phyloP scores from a whole-genome alignment of 805 yeast species.

The Cyberlindnera euphorbiiphila region DNA sequence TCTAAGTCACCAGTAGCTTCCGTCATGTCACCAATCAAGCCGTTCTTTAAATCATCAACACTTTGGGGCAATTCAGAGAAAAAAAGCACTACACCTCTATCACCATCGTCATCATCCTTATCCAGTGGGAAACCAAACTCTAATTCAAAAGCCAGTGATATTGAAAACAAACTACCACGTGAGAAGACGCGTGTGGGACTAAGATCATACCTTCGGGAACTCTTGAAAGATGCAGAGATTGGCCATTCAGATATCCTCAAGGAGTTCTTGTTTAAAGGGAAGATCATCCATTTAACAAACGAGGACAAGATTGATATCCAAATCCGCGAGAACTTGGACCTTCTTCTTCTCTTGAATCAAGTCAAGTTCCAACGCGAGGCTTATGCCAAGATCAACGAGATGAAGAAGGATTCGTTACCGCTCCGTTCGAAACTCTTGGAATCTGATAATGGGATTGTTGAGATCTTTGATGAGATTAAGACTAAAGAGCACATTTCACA shows the following conservation, averaged over 20 bases:
- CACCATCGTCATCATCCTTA: too few relatives aligned
- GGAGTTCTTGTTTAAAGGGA: constrained; percentile 46
- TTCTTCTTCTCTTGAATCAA: constrained; percentile 57
- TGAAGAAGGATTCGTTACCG: constrained; percentile 54
- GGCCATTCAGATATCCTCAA: constrained; percentile 47
- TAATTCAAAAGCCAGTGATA: too few relatives aligned
- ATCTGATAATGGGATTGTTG: constrained; percentile 50
- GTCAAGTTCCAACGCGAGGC: constrained; percentile 70
- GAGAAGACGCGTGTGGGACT: constrained; percentile 77
- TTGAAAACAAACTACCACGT: constrained; percentile 43
- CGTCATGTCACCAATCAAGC: neutral
- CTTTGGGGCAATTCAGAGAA: constrained; percentile 3
- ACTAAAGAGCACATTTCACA: constrained; percentile 46
- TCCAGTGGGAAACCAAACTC: too few relatives aligned
- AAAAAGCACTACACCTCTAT: neutral
- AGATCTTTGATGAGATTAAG: constrained; percentile 65
- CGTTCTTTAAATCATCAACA: constrained; percentile 3
- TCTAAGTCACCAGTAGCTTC: neutral
- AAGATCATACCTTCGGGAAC: constrained; percentile 61
- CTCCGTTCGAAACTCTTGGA: constrained; percentile 53
- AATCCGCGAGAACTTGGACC: constrained; percentile 58
- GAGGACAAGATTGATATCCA: constrained; percentile 53
- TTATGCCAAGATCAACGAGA: constrained; percentile 47
- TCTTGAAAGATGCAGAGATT: constrained; percentile 53
- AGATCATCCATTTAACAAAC: constrained; percentile 35